Base-by-base conservation (phyloP, 2,329 filamentous ascomycete genomes). In the Fusarium sp. region DNA sequence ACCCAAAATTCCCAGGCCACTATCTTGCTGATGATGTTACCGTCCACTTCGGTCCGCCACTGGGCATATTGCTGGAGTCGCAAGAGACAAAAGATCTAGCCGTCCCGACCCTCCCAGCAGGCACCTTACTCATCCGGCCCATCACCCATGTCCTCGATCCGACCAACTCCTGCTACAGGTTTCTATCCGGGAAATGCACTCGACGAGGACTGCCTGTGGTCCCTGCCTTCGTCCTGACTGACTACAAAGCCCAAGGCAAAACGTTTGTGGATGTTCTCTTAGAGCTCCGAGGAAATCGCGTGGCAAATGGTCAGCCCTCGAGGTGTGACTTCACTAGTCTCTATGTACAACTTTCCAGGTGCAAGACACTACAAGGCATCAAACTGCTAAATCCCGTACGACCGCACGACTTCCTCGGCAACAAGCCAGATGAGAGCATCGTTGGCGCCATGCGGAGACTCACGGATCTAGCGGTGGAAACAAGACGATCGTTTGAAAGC, bases 1-100 rank as follows among this genome's bases (percentile, higher is more conserved):
- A 65, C 41, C 62, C 52, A 9, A 65, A 65, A 16, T 52, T 23
- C 62, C 62, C 57, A 7, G 62, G 62, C 13, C 53, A 63, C 44
- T 34, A 58, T 58, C 47, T 63, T 39, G 52, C 59, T 18, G 59
- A 62, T 11, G 52, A 60, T 39, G 18, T 60, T 16, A 60, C 56
- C 28, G 40, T 60, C 43, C 57, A 61, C n/a, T 65, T 65, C 34
- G 57, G 62, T 11, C 62, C 62, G 39, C 62, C 62, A 40, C 57
- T 65, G 16, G 62, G 39, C 48, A 65, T 65, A 31, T 27, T 65
- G 7, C 53, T 65, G 31, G 28, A 61, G 51, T 65, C 57, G 40
- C 37, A 36, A 30, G 62, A 65, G 4, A 65, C 50, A 46, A 41
- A 52, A 34, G 15, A 30, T 53, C 13, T 53, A 15, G 27, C 50